Evolutionary conservation across 148 eudicot genomes (phyloP), one percentile per base, ranked within the genome.

Genomic region (Chenopodium quinoa): DNA sequence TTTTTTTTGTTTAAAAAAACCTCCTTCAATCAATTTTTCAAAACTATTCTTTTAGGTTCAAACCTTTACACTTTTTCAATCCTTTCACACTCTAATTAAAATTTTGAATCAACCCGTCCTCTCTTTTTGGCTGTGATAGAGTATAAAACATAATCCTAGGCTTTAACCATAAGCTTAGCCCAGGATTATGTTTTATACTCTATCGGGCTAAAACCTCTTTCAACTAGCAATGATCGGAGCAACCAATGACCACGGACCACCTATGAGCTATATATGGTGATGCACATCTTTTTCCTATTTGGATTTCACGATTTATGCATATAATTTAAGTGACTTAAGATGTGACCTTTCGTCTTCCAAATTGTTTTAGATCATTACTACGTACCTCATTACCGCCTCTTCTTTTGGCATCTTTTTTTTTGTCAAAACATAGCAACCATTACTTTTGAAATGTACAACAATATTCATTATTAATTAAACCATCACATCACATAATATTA

Each of bases 401-500:
- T 67, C 44, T 68, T 14, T 71, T 71, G 74, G 74, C 40, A 71
- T 40, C 50, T 71, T 71, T 40, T 17, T 13, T 14, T 71, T 71
- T 27, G 34, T 31, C 34, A 67, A 67, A 67, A 27, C 40, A 11
- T 31, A 20, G 37, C 52, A 71, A 17, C 74, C 74, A 71, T 37
- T 71, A 71, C 74, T 71, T 71, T 67, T 31, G 16, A 32, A 20
- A 37, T 37, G 74, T 8, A 34, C 74, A 40, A 9, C 27, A 69
- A 6, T 34, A 20, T 13, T 69, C 48, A 70, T 70, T 34, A 70
- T 70, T 10, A 32, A 34, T 32, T 70, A 32, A 34, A 32, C 8
- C 44, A 34, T 69, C 72, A 69, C 32, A 32, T 31, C 56, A 52
- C 12, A 14, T 40, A 40, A 40, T 40, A 40, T 32, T 40, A 40